These are phyloP conservation scores for Cytospora paraplurivora DNA, from an alignment of 2,329 filamentous ascomycete genomes.

Conservation along the genomic window DNA sequence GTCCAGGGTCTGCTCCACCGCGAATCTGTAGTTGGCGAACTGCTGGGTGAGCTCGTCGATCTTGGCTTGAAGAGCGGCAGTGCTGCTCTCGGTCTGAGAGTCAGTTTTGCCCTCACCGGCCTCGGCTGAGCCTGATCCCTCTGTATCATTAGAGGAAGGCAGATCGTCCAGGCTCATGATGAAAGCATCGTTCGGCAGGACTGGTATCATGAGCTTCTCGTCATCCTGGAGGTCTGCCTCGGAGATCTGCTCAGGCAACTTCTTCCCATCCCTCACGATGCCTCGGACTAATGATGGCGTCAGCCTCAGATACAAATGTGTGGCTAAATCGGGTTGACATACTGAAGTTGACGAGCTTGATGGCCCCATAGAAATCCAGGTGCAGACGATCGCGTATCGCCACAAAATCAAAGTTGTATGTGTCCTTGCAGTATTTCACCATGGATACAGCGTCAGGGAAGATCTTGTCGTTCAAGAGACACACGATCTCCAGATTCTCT, in stretches of 20 bases:
- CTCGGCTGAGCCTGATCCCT: constrained; percentile 35
- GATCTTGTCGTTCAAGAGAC: constrained; percentile 66
- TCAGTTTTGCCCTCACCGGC: constrained; percentile 36
- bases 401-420: constrained; percentile 67
- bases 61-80: constrained; percentile 61
- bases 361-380: constrained; percentile 72
- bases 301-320: neutral
- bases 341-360: constrained; percentile 75
- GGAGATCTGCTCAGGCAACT: constrained; percentile 61
- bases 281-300: constrained; percentile 46
- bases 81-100: constrained; percentile 46
- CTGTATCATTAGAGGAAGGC: constrained; percentile 37
- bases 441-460: constrained; percentile 67
- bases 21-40: constrained; percentile 65
- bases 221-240: constrained; percentile 72
- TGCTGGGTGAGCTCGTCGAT: constrained; percentile 60
- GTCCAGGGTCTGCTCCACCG: constrained; percentile 68
- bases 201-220: constrained; percentile 72
- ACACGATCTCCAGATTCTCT: constrained; percentile 62
- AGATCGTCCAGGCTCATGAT: constrained; percentile 87
- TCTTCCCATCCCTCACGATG: constrained; percentile 45
- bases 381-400: constrained; percentile 57
- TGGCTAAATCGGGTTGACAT: constrained; percentile 41
- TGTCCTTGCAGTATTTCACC: constrained; percentile 68
- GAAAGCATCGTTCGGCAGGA: constrained; percentile 85